Evolutionary conservation across 352 stramenopile genomes (phyloP), one percentile per base, ranked within the genome.

Genomic region (Pythium coloratum): DNA sequence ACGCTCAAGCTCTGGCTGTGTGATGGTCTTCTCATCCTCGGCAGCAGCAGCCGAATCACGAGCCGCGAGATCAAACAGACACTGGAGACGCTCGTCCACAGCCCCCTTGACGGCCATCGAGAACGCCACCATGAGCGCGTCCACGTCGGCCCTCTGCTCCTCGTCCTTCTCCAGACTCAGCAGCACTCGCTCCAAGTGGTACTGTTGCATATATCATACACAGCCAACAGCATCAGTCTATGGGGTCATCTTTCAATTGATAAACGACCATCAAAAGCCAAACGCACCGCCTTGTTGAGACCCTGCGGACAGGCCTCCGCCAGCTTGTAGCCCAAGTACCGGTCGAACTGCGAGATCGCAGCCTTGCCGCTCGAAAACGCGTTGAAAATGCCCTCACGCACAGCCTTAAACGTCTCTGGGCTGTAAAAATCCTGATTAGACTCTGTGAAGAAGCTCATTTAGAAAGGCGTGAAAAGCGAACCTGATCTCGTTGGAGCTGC

Each of bases 401-500:
- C 69, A 4, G 71, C 64, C 50, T 86, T 76, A 59, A 81, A 94
- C 33, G 62, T 78, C 55, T 82, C 74, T 33, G 78, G 73, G 7
- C 83, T 91, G 58, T 61, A 30, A 2, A 51, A 32, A 1, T 47
- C 40, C 12, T 42, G 34, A 42, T 14, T 30, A 30, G 28, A 30
- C 28, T 30, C 28, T 30, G 28, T 30, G 28, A 30, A 47, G 5
- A 14, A 20, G 40, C 40, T 42, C 34, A 42, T 14, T 9, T 42
- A 42, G 34, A 42, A 14, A 42, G 34, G 28, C 28, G 28, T 30
- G 51, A 34, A 61, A 30, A 24, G 5, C 76, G 51, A 76, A 94
- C 87, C 81, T 92, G 69, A 95, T 88, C 56, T 82, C 76, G 69
- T 95, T 95, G 38, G 73, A 81, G 66, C 80, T 91, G 44, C 87